Evolutionary conservation across 345 rosid species (phyloP).

Genomic region (Rhodomyrtus tomentosa): DNA sequence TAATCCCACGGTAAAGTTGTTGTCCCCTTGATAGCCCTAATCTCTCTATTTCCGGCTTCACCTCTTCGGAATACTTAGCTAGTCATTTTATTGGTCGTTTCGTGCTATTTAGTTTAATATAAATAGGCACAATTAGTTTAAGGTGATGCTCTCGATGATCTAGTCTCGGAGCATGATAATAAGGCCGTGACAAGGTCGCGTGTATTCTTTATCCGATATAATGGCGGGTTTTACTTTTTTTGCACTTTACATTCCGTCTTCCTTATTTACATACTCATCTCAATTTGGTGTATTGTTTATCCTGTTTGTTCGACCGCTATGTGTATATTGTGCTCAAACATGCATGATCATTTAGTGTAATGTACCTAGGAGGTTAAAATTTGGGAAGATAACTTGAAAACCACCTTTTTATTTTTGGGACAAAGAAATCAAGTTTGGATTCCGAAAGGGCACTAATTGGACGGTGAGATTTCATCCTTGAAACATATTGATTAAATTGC

Average conservation of each 20-base stretch:
- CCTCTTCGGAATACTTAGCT: neutral
- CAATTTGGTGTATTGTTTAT: neutral
- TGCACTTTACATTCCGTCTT: neutral
- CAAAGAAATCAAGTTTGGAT: too few species aligned
- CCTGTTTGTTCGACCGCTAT: neutral
- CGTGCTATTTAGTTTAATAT: neutral
- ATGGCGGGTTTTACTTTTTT: neutral
- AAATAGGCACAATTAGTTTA: neutral
- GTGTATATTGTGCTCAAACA: neutral
- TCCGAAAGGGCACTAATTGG: too few species aligned
- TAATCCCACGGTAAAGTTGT: too few species aligned
- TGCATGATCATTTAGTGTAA: neutral
- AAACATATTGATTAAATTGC: too few species aligned
- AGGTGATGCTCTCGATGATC: neutral
- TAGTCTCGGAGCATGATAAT: rapidly evolving
- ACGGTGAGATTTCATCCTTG: too few species aligned
- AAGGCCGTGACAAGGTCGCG: neutral
- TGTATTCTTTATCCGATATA: neutral
- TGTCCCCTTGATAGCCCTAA: too few species aligned
- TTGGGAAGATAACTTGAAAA: neutral
- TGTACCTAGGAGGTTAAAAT: neutral
- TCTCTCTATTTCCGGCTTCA: too few species aligned
- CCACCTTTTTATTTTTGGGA: neutral
- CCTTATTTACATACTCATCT: neutral
- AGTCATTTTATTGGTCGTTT: neutral